Base-by-base conservation (phyloP, 176 grass and related monocot species). In the Phyllostachys edulis region DNA sequence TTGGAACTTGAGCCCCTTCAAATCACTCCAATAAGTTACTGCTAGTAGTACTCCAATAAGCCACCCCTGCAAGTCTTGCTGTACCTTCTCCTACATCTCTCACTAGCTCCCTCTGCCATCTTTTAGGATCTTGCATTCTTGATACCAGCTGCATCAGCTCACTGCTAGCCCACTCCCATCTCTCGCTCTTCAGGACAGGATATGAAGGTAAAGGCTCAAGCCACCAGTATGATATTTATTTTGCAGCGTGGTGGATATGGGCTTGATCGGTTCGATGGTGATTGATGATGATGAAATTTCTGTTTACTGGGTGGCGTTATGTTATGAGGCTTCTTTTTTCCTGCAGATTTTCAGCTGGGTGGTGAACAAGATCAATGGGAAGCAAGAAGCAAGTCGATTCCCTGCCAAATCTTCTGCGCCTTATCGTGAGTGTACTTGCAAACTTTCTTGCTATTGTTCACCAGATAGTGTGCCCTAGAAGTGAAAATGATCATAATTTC, bases 331-430 rank as follows among this genome's bases (percentile, higher is more conserved):
- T 21, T 65, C 63, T 40, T 65, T 55, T 47, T 47, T 18, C 29
- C 23, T 17, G 40, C 80, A 94, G 93, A 90, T 94, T 86, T 92
- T 94, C 73, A 88, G 80, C 67, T 92, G 93, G 93, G 80, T 92
- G 5, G 88, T 84, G 17, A 90, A 88, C 75, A 94, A 92, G 85
- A 80, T 86, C 75, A 79, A 44, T 57, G 79, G 87, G 85, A 85
- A 81, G 78, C 90, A 94, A 76, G 87, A 92, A 23, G 46, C 68
- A 12, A 92, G 55, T 23, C 80, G 73, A 66, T 41, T 70, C 60
- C 61, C 67, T 73, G 64, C 69, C 2, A 63, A 41, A 45, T 83
- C 90, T 21, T 37, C 72, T 0, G 77, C 79, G 2, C 60, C 61
- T 44, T 82, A 66, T 56, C 68, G 90, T 92, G 78, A 92, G 87